Evolutionary conservation across 192 early-diverging fungal genomes (phyloP), one percentile per base, ranked within the genome.

Genomic region (Cladochytrium replicatum): DNA sequence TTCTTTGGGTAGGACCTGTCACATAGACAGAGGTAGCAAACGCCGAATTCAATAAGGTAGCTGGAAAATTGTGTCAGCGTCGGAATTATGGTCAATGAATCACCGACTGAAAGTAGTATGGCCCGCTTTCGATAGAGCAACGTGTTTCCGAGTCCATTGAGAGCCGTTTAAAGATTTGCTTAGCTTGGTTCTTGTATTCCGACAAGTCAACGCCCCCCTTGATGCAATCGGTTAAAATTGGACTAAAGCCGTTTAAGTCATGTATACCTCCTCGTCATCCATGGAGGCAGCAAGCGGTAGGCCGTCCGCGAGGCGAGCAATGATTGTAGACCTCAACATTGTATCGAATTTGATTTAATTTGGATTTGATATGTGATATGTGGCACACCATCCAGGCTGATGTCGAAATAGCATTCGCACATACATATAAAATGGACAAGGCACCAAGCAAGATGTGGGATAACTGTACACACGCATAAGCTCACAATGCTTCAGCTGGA

Each of bases 251-350:
- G 44, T 7, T 21, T 6, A 9, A 41, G n/a, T 2, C 4, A 37
- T 3, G 25, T n/a, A 32, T 67, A 83, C 84, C 80, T 89, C 84
- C 39, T 87, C 89, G 62, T 98, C 91, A 66, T 96, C 92, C 79
- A 96, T 90, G 19, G 86, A 88, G 8, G 91, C 91, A 24, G 94
- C 94, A 41, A 98, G 73, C 2, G 90, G 90, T 34, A 95, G 74
- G 3, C 89, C 91, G 71, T 98, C 94, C 5, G 83, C 78, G 28
- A 95, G 78, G 50, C 94, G 84, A 32, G 88, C 88, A 58, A 98
- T 93, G 55, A 93, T 83, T 29, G 91, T 93, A 17, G 91, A 85
- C 55, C 86, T 84, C 39, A 98, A 88, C 94, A 96, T 96, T n/a
- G n/a, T n/a, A n/a, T n/a, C n/a, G n/a, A n/a, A n/a, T n/a, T n/a